Evolutionary conservation across 768 basidiomycete genomes (phyloP), one percentile per base, ranked within the genome.

Genomic region (Lentinula sp.): DNA sequence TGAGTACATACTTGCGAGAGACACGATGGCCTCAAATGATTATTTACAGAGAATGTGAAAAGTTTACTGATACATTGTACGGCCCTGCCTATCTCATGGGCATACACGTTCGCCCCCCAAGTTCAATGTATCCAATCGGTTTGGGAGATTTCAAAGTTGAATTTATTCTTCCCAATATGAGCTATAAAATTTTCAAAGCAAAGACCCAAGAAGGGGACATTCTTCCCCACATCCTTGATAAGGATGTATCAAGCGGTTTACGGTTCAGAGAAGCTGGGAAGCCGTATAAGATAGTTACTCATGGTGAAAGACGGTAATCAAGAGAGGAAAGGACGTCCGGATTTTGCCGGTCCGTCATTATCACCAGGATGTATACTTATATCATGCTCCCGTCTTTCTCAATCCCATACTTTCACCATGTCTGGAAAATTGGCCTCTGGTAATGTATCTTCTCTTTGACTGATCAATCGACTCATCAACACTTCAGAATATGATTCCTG

Each of bases 401-500:
- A 62, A 8, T 34, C 58, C 40, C 58, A 34, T 60, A 64, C 65
- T 54, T 59, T 35, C 65, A 74, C 55, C 65, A 87, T 87, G 86
- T 83, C 80, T 67, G 87, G 87, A 68, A 83, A 77, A 65, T 79
- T 84, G 63, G 84, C 87, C 59, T 82, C 86, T 68, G 86, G 85
- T 80, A 60, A 39, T 67, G 54, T 32, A 1, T 31, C 50, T 59
- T 21, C 10, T 9, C 18, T 42, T 5, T 46, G 13, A 21, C 13
- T 37, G 11, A 58, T 43, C 15, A 62, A 57, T 40, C 59, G 62
- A 50, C 61, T 61, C 2, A 43, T 49, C 35, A 21, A 34, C 3
- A 1, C 42, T 48, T 39, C 70, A 98, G 95, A 93, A 57, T 97
- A 97, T 76, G 59, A 84, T 28, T 75, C 93, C 43, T 98, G 95